phyloP scores from a whole-genome alignment of 1,284 basidiomycete genomes.

The Melanopsichium pennsylvanicum region DNA sequence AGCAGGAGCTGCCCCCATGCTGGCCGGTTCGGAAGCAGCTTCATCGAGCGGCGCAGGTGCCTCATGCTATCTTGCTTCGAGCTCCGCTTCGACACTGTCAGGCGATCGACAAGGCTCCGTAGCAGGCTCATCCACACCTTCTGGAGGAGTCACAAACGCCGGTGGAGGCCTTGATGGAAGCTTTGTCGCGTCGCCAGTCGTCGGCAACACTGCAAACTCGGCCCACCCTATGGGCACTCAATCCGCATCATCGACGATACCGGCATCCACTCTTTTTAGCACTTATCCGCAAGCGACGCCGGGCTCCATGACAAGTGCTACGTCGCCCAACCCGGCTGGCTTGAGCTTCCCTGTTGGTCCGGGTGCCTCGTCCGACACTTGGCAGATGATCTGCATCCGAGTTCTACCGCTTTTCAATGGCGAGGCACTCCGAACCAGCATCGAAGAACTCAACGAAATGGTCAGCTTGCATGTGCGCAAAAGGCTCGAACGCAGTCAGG shows the following conservation, averaged over 20 bases:
- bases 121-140: background rate
- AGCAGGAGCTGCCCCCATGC: constrained; percentile 37
- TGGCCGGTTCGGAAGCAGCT: constrained; percentile 30
- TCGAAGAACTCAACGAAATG: constrained; percentile 87
- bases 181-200: constrained; percentile 16
- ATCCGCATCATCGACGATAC: background rate
- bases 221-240: constrained; percentile 8
- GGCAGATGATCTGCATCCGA: constrained; percentile 82
- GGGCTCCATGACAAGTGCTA: background rate
- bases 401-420: constrained; percentile 90
- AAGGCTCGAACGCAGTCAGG: constrained; percentile 66
- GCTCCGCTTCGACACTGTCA: constrained; percentile 8
- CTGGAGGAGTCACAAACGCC: background rate
- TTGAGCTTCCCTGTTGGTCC: constrained; percentile 20
- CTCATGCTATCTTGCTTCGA: constrained; percentile 10
- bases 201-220: constrained; percentile 5
- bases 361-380: constrained; percentile 65
- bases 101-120: constrained; percentile 18
- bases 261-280: constrained; percentile 4
- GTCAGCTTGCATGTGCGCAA: constrained; percentile 75
- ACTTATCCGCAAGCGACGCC: constrained; percentile 11
- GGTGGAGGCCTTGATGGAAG: constrained; percentile 1
- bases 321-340: constrained; percentile 25
- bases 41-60: background rate
- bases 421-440: constrained; percentile 83